Conservation (phyloP, 441 rosid species). For the Mallotus repandus region DNA sequence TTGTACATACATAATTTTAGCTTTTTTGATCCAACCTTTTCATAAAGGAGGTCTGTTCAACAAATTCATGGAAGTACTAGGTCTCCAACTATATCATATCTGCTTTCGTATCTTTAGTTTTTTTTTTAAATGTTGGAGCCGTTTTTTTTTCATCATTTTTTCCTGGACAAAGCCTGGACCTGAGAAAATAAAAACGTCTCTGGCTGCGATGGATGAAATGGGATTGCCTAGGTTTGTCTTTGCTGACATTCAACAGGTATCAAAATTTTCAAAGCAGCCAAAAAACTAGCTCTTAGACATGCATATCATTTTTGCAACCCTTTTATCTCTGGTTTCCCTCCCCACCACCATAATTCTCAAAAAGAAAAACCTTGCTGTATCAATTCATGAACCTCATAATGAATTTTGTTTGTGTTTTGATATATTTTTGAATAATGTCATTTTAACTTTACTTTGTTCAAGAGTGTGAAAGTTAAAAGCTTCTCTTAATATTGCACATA, state of each 20-base stretch:
- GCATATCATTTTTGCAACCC: not conserved
- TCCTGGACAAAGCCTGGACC: conserved; percentile 25
- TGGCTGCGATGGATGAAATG: conserved; percentile 52
- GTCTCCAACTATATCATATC: too few species aligned
- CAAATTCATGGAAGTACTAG: too few species aligned
- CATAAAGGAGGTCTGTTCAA: too few species aligned
- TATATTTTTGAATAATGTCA: not conserved
- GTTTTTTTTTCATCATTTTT: too few species aligned
- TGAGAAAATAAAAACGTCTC: conserved; percentile 41
- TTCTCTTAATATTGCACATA: not conserved
- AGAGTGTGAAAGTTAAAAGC: not conserved
- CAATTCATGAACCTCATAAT: not conserved
- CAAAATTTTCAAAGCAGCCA: not conserved
- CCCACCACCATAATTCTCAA: too few species aligned
- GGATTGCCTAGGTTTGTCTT: conserved; percentile 54
- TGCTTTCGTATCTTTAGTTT: too few species aligned
- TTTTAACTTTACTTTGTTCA: not conserved
- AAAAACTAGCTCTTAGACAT: not conserved
- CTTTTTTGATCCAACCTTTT: too few species aligned
- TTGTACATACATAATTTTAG: too few species aligned
- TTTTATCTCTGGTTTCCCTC: too few species aligned
- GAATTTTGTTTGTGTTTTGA: not conserved
- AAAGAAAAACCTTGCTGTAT: not conserved
- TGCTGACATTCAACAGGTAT: conserved; percentile 59
- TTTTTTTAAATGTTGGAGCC: too few species aligned